Conservation (phyloP, 129 eudicot species). For the Flaveria robusta region DNA sequence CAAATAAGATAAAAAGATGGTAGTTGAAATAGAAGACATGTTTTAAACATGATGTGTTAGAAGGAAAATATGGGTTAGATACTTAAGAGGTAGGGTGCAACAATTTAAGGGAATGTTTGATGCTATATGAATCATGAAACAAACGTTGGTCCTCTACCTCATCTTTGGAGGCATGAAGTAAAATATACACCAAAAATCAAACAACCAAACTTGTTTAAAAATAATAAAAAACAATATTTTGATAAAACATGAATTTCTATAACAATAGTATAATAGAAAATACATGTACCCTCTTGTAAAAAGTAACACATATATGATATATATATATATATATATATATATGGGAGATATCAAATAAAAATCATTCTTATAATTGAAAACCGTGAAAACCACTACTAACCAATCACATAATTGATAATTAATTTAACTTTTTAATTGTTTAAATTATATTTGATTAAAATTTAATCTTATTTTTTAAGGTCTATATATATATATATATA, state of each 20-base stretch:
- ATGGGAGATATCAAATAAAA: no score
- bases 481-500: no score
- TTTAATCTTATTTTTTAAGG: no score
- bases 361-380: no score
- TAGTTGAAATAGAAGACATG: conserved; percentile 18
- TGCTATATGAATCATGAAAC: conserved; percentile 32
- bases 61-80: conserved; percentile 19
- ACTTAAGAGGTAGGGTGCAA: neutral
- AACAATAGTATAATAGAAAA: no score
- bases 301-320: no score
- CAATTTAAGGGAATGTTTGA: neutral
- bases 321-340: no score
- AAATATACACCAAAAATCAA: conserved; percentile 10
- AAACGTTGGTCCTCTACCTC: conserved; percentile 34
- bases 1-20: neutral
- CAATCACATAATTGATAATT: no score
- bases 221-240: neutral
- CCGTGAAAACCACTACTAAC: no score
- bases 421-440: no score
- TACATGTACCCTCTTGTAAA: no score
- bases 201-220: neutral
- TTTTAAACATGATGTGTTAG: conserved; percentile 25
- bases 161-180: conserved; percentile 27
- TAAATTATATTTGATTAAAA: no score
- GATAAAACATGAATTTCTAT: neutral